Evolutionary conservation across 2,329 filamentous ascomycete genomes (phyloP).

Genomic region (Diaporthe humulicola): DNA sequence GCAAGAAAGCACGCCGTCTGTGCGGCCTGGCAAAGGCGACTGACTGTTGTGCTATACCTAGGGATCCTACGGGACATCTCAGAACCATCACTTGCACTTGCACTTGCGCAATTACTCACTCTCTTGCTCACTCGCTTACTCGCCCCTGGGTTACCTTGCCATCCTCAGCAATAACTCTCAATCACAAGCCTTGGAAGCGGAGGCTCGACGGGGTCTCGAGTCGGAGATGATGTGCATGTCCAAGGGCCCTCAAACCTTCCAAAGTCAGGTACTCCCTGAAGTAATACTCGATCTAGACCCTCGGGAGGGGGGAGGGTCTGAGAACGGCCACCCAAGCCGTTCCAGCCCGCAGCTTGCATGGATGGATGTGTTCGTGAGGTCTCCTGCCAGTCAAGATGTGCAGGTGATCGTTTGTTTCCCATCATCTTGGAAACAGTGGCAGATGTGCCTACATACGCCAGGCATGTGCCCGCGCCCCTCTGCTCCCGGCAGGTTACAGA

Average conservation of each 20-base stretch:
- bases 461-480: not conserved
- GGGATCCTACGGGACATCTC: not conserved
- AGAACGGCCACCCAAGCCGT: conserved; percentile 16
- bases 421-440: conserved; percentile 18
- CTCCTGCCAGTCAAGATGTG: conserved; percentile 23
- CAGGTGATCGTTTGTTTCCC: conserved; percentile 28
- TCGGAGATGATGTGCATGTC: conserved; percentile 32
- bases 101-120: not conserved
- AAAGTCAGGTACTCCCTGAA: conserved; percentile 32
- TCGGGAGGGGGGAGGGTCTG: conserved; percentile 31
- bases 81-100: not conserved
- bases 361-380: conserved; percentile 20
- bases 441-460: not conserved
- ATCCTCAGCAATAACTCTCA: conserved; percentile 5
- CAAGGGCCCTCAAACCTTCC: conserved; percentile 24
- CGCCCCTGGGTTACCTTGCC: not conserved
- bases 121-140: not conserved
- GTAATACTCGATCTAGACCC: conserved; percentile 24
- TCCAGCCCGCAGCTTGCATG: conserved; percentile 30
- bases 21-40: not conserved
- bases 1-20: conserved; percentile 29
- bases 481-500: conserved; percentile 15
- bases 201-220: conserved; percentile 29
- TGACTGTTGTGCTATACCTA: not conserved
- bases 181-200: conserved; percentile 27